Evolutionary conservation across 2,329 filamentous ascomycete species (phyloP).

Genomic region (Apiospora marii): DNA sequence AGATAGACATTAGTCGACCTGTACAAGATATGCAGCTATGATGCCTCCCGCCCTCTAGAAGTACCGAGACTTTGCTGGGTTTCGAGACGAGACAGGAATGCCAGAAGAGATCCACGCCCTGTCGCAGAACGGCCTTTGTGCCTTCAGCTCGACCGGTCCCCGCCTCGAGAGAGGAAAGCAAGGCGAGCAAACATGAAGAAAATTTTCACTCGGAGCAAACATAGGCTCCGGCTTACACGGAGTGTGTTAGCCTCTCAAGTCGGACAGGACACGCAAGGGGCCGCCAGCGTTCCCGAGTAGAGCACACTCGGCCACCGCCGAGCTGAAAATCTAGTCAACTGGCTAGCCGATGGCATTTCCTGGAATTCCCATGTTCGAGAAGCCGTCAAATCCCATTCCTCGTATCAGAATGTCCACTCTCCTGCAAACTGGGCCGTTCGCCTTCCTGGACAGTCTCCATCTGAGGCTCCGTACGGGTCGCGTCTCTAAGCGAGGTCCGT

Average conservation of each 20-base stretch:
- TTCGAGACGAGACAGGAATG: no score
- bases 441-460: neutral
- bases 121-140: no score
- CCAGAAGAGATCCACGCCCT: no score
- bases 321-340: neutral
- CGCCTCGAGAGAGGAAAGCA: neutral
- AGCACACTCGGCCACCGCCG: neutral
- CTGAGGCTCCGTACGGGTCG: neutral
- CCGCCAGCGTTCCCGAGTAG: neutral
- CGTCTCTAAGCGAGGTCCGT: neutral
- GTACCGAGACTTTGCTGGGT: no score
- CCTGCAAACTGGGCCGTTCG: neutral
- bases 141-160: neutral
- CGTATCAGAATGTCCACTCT: neutral
- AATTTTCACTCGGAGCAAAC: neutral
- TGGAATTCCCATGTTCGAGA: neutral
- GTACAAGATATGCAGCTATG: no score
- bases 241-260: neutral
- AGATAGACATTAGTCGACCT: no score
- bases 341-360: neutral
- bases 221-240: neutral
- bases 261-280: neutral
- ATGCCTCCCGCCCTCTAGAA: no score
- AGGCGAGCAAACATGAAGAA: neutral
- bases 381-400: neutral